A percentile compares a stretch with the other conserved stretches of the same genome.
Evolutionary conservation across 805 yeast species (phyloP).

Genomic region (Starmerella vitae): DNA sequence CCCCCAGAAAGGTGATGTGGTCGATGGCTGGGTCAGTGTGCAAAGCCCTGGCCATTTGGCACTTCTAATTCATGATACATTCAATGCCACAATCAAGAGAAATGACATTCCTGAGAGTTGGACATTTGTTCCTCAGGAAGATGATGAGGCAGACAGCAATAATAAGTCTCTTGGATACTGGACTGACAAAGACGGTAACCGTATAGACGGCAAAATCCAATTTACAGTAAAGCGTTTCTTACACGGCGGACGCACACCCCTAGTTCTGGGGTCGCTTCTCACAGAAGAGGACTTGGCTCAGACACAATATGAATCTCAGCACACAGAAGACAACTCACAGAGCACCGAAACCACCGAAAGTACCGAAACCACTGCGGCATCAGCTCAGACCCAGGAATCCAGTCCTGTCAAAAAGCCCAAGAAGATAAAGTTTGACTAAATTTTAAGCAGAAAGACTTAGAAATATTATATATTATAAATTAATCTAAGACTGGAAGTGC

Average conservation of each 20-base stretch:
- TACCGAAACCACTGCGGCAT: too few species aligned
- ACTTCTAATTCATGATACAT: conserved; percentile 76
- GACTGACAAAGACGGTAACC: conserved; percentile 61
- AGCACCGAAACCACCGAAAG: neutral
- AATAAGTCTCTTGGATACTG: conserved; percentile 67
- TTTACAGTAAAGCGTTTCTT: conserved; percentile 56
- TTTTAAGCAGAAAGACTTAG: neutral
- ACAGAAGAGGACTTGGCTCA: conserved; percentile 16
- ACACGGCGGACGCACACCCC: conserved; percentile 60
- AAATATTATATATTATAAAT: neutral
- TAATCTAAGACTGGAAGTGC: conserved; percentile 70
- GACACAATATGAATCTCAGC: conserved; percentile 5
- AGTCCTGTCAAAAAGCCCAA: too few species aligned
- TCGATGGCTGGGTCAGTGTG: conserved; percentile 81
- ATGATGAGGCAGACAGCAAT: conserved; percentile 24
- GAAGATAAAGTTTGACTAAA: conserved; percentile 5
- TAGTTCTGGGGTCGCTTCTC: conserved; percentile 64
- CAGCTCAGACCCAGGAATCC: too few species aligned
- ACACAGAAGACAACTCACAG: neutral
- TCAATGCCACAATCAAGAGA: conserved; percentile 83
- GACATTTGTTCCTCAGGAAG: conserved; percentile 68
- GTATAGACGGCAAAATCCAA: conserved; percentile 68
- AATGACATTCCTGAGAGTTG: conserved; percentile 74
- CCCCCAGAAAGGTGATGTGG: conserved; percentile 72
- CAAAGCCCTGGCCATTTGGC: conserved; percentile 95